Conservation (phyloP, 371 early-diverging fungal genomes). For the Chytridium lagenaria region DNA sequence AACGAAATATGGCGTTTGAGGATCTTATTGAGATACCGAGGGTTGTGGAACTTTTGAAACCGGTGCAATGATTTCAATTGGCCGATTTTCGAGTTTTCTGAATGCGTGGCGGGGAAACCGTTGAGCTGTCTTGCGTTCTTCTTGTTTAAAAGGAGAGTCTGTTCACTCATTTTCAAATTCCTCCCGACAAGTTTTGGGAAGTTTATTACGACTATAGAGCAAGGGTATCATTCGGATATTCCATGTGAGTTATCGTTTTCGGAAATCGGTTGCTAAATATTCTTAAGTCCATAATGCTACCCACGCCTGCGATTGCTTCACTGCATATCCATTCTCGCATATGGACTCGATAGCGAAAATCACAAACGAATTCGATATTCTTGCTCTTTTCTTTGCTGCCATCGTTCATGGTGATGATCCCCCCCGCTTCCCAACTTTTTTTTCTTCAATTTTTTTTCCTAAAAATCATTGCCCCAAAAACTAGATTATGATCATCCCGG, state of each 20-base stretch:
- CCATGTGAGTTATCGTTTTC: slow-evolving; percentile 47
- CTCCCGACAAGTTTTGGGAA: slow-evolving; percentile 52
- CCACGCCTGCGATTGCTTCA: slow-evolving; percentile 61
- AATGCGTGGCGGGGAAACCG: slow-evolving; percentile 35
- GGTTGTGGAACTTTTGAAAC: slow-evolving; percentile 22
- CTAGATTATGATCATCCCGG: slow-evolving; percentile 59
- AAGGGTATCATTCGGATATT: slow-evolving; percentile 56
- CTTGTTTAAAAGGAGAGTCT: slow-evolving; percentile 45
- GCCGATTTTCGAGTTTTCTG: slow-evolving; percentile 50
- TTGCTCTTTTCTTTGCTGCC: slow-evolving; percentile 56
- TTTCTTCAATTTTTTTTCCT: too few relatives aligned
- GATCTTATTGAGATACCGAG: slow-evolving; percentile 11
- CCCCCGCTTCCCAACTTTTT: too few relatives aligned
- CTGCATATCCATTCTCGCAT: slow-evolving; percentile 45
- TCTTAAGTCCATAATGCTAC: slow-evolving; percentile 59
- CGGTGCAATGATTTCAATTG: slow-evolving; percentile 46
- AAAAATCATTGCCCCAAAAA: too few relatives aligned
- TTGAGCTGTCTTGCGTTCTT: slow-evolving; percentile 41
- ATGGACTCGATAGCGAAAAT: slow-evolving; percentile 35
- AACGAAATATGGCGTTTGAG: not conserved
- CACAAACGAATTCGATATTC: slow-evolving; percentile 48
- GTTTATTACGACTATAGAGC: slow-evolving; percentile 50
- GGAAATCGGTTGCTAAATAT: too few relatives aligned
- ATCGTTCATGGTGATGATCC: slow-evolving; percentile 60
- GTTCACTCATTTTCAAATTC: slow-evolving; percentile 51